Percentiles rank a stretch among this genome's conserved stretches.
phyloP scores from a whole-genome alignment of 2,329 filamentous ascomycete genomes.

The Diaporthe eres region DNA sequence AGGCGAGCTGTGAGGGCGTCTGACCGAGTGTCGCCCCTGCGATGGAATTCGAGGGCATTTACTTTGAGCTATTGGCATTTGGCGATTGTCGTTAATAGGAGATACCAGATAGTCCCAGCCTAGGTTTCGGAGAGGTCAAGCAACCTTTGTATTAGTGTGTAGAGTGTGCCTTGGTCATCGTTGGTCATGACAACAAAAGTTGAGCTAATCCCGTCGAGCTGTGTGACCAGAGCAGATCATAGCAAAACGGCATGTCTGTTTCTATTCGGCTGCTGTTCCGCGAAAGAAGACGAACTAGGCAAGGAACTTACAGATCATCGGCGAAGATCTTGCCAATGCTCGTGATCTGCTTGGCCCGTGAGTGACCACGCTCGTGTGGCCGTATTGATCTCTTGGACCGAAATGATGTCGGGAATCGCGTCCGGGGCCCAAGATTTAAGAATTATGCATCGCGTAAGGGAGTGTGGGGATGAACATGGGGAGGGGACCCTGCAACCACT shows the following conservation, averaged over 20 bases:
- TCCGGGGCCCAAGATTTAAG: conserved; percentile 32
- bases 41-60: not conserved
- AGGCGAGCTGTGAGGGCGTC: not conserved
- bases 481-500: conserved; percentile 28
- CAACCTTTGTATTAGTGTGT: not conserved
- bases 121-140: not conserved
- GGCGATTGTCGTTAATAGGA: conserved; percentile 21
- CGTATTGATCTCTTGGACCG: conserved; percentile 22
- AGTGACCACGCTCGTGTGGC: conserved; percentile 22
- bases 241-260: not conserved
- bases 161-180: not conserved
- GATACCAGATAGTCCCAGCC: conserved; percentile 33
- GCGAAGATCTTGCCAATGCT: conserved; percentile 18
- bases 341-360: conserved; percentile 26
- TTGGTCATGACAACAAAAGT: not conserved
- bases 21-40: not conserved
- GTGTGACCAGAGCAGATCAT: not conserved
- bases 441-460: conserved; percentile 22
- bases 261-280: not conserved
- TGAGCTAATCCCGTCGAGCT: not conserved
- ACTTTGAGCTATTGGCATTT: not conserved
- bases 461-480: conserved; percentile 28
- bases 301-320: not conserved
- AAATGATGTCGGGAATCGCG: conserved; percentile 31
- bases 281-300: not conserved